Evolutionary conservation across 2,329 filamentous ascomycete genomes (phyloP), one percentile per base, ranked within the genome.

Genomic region (Neonectria neomacrospora): DNA sequence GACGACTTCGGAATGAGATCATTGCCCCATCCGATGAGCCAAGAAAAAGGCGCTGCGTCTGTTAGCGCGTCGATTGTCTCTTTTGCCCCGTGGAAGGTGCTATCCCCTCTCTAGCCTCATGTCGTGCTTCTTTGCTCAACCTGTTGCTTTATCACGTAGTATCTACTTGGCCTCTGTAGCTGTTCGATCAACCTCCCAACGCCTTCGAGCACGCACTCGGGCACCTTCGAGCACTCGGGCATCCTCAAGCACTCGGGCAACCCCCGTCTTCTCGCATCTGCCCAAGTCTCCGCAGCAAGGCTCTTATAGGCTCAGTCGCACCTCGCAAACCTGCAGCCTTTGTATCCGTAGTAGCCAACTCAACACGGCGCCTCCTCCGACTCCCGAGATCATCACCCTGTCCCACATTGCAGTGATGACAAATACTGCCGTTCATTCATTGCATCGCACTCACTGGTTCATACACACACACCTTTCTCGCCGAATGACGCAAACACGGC

Each of bases 21-120:
- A 68, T 68, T 45, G 68, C 61, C 68, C 68, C 68, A 34, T 70
- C 42, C 53, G 48, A 71, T 50, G 50, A 56, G 56, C 68, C 65
- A 71, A 61, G 63, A 55, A 61, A 66, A 55, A 65, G 51, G 53
- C 57, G 37, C 7, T 5, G n/a, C n/a, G 37, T 32, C 37, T n/a
- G 37, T 20, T 20, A 41, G 34, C 14, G 34, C 34, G 37, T 41
- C n/a, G n/a, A 41, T 41, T 18, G 37, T 20, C n/a, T 41, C 37
- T 41, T 41, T 20, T 18, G n/a, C 7, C 37, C 37, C 2, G 16
- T n/a, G 3, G n/a, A 41, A 41, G 37, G 18, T 41, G 37, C 18
- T 18, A 41, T 41, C 37, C 3, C 2, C 37, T 20, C 9, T 3
- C 18, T n/a, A 16, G 34, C 14, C 34, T 37, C 34, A 37, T 37